Conservation (phyloP, 169 alveolate species). For the Eimeria acervulina region DNA sequence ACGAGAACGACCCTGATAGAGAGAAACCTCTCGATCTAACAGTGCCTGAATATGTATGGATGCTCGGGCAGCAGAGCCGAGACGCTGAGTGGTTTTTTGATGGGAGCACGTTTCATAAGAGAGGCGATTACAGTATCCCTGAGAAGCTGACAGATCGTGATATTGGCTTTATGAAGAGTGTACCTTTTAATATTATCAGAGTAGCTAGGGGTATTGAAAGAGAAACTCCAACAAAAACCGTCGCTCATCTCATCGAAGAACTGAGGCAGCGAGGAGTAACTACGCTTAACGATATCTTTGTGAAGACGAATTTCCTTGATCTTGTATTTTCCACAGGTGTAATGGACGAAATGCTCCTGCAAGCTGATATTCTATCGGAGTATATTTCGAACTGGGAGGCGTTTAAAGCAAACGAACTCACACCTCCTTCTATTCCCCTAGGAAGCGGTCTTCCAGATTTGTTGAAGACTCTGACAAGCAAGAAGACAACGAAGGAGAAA, state of each 20-base stretch:
- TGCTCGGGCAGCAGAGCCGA: conserved; percentile 47
- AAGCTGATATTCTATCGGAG: conserved; percentile 46
- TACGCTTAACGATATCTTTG: conserved; percentile 22
- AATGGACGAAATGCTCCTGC: conserved; percentile 55
- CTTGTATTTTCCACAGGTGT: conserved; percentile 41
- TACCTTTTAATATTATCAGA: conserved; percentile 53
- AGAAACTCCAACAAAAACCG: conserved; percentile 3
- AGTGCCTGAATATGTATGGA: conserved; percentile 5
- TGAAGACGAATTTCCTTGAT: conserved; percentile 65
- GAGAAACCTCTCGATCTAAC: background rate
- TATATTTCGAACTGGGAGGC: conserved; percentile 22
- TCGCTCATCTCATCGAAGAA: conserved; percentile 32
- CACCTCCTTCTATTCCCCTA: conserved; percentile 37
- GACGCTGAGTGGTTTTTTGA: conserved; percentile 64
- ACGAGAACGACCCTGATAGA: conserved; percentile 17
- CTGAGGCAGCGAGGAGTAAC: conserved; percentile 50
- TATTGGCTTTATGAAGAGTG: conserved; percentile 46
- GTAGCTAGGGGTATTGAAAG: conserved; percentile 46
- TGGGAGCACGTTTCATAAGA: conserved; percentile 68
- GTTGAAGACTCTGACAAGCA: conserved; percentile 6
- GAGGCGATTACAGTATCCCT: background rate
- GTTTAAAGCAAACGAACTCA: background rate
- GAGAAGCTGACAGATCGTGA: conserved; percentile 50
- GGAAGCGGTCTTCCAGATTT: background rate
- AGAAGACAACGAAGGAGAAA: conserved; percentile 16